Base-by-base conservation (phyloP, 371 early-diverging fungal genomes). In the Rhizomucor miehei region DNA sequence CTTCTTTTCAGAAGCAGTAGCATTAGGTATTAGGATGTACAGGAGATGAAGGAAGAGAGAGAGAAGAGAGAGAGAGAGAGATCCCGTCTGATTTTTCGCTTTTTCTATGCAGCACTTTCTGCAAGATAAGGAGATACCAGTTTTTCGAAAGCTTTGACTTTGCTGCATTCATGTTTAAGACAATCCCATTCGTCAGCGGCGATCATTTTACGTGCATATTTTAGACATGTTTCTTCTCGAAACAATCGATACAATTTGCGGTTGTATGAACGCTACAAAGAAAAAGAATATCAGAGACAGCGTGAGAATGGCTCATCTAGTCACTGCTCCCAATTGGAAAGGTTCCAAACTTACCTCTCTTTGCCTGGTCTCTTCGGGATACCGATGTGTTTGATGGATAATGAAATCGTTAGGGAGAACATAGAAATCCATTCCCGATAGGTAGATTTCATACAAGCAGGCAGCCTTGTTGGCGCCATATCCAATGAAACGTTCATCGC, bases 141-240 rank as follows among this genome's bases (percentile, higher is more conserved):
- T 41, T 3, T 19, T 41, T 16, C 6, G 17, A 79, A 83, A 10
- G 78, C 76, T 54, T 70, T 75, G 54, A 83, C 73, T 51, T 75
- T 73, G 11, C 64, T 54, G 57, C 85, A 85, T 59, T 82, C 80
- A 19, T 52, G 54, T 52, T 65, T 73, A 52, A 85, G 66, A 19
- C 1, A 78, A 69, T 0, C 70, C 69, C 83, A 79, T 57, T 71
- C 68, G 52, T 69, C 71, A 34, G 68, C 65, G 21, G 79, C 70
- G 48, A 80, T 73, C 62, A 85, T 77, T 40, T 66, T 62, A 24
- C 78, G 72, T 6, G 82, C 71, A 54, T 87, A 87, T 23, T 86
- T 77, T 53, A 82, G 71, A 56, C 87, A 87, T 0, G 76, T 45
- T 48, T 87, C 87, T 56, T 87, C 87, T 57, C 87, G 62, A 69